phyloP scores from a whole-genome alignment of 2,329 filamentous ascomycete species.

The Botrytis cinerea region DNA sequence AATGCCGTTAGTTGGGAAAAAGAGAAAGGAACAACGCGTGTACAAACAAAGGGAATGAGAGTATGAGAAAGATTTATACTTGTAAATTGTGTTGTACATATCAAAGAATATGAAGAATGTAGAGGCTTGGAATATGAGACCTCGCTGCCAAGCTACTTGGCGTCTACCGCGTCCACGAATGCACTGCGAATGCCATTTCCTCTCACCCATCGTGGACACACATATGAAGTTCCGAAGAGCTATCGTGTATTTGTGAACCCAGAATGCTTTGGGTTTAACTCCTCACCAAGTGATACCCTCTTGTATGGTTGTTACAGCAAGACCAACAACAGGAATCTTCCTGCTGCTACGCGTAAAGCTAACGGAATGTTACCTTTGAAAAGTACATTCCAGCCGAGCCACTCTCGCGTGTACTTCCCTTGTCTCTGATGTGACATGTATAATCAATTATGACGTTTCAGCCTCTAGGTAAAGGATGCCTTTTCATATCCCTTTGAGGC shows the following conservation, averaged over 20 bases:
- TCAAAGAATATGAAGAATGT: conserved; percentile 20
- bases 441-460: neutral
- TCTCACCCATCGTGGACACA: no score
- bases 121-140: conserved; percentile 2
- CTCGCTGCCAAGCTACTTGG: neutral
- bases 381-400: conserved; percentile 6
- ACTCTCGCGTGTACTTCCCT: neutral
- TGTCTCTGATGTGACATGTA: neutral
- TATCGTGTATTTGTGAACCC: neutral
- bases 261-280: no score
- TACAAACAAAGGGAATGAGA: neutral
- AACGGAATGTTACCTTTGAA: conserved; percentile 3
- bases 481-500: neutral
- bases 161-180: neutral
- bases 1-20: neutral
- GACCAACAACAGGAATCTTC: neutral
- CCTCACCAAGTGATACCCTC: neutral
- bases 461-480: neutral
- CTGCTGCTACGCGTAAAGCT: neutral
- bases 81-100: conserved; percentile 14
- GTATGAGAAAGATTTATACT: conserved; percentile 17
- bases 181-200: neutral
- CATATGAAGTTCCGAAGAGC: neutral
- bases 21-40: neutral
- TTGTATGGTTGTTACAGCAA: no score